These are phyloP conservation scores for Lomentospora prolificans DNA, from an alignment of 2,329 filamentous ascomycete species.

Conservation along the genomic window DNA sequence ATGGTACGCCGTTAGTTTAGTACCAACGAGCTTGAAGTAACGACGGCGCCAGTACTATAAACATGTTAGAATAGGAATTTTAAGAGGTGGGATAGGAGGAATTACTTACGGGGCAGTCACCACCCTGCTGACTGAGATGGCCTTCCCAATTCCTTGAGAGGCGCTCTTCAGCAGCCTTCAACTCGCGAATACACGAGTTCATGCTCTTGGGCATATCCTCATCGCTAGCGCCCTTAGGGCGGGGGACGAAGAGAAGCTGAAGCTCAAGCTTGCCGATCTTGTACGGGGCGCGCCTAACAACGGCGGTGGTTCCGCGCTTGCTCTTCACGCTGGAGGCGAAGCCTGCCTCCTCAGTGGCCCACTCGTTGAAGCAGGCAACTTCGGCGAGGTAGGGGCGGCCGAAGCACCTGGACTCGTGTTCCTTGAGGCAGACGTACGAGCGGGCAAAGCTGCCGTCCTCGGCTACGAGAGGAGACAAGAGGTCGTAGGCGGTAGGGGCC, in stretches of 20 bases:
- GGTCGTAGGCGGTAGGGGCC: constrained; percentile 70
- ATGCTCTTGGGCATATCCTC: constrained; percentile 99
- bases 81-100: too few relatives aligned
- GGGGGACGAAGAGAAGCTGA: constrained; percentile 88
- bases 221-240: constrained; percentile 75
- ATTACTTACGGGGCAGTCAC: constrained; percentile 86
- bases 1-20: constrained; percentile 90
- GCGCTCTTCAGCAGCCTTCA: constrained; percentile 79
- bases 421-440: constrained; percentile 86
- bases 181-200: constrained; percentile 89
- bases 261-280: constrained; percentile 90
- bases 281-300: constrained; percentile 84
- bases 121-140: constrained; percentile 88
- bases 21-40: constrained; percentile 88
- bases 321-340: constrained; percentile 85
- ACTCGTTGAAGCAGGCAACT: constrained; percentile 95
- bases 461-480: constrained; percentile 76
- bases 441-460: constrained; percentile 91
- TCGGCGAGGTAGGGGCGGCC: constrained; percentile 82
- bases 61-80: constrained; percentile 26
- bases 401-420: constrained; percentile 81
- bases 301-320: constrained; percentile 65
- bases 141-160: constrained; percentile 76
- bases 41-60: constrained; percentile 88
- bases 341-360: constrained; percentile 77